Percentiles rank a stretch among this genome's conserved stretches.
phyloP scores from a whole-genome alignment of 2,329 filamentous ascomycete species.

The Beauveria pseudobassiana region DNA sequence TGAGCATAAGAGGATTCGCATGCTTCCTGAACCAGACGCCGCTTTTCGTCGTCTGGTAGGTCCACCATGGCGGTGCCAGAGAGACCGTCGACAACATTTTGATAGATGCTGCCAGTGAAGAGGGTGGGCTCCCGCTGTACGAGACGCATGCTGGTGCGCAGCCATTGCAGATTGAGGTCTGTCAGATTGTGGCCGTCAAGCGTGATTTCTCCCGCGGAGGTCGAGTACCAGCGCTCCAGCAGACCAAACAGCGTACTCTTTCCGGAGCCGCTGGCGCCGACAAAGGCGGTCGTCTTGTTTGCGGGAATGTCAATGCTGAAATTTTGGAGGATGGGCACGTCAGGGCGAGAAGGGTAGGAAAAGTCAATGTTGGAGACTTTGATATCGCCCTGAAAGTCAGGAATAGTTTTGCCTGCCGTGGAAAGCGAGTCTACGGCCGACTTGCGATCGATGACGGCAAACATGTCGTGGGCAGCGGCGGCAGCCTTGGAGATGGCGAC shows the following conservation, averaged over 20 bases:
- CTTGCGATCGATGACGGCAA: constrained; percentile 38
- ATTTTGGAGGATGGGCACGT: constrained; percentile 35
- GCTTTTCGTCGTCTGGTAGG: constrained; percentile 34
- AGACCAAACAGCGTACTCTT: constrained; percentile 52
- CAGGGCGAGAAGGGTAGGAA: constrained; percentile 49
- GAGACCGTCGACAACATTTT: constrained; percentile 45
- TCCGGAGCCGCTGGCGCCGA: constrained; percentile 50
- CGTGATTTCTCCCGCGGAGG: constrained; percentile 34
- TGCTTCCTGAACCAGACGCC: constrained; percentile 36
- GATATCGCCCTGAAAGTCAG: constrained; percentile 35
- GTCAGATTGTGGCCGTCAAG: constrained; percentile 37
- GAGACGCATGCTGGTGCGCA: constrained; percentile 43
- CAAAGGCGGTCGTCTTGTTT: constrained; percentile 44
- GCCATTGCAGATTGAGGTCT: constrained; percentile 43
- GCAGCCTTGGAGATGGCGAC: constrained; percentile 38
- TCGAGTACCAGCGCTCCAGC: constrained; percentile 53
- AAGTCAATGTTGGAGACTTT: constrained; percentile 42
- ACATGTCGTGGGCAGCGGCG: constrained; percentile 39
- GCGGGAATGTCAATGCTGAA: constrained; percentile 36
- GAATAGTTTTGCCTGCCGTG: constrained; percentile 23
- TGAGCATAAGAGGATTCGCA: constrained; percentile 44
- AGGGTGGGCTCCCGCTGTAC: constrained; percentile 46
- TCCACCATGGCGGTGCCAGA: constrained; percentile 28
- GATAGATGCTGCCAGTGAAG: constrained; percentile 44
- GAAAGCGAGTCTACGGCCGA: constrained; percentile 37